Percentiles rank a stretch among this genome's conserved stretches.
phyloP scores from a whole-genome alignment of 345 rosid species.

The Arabidopsis arenosa region DNA sequence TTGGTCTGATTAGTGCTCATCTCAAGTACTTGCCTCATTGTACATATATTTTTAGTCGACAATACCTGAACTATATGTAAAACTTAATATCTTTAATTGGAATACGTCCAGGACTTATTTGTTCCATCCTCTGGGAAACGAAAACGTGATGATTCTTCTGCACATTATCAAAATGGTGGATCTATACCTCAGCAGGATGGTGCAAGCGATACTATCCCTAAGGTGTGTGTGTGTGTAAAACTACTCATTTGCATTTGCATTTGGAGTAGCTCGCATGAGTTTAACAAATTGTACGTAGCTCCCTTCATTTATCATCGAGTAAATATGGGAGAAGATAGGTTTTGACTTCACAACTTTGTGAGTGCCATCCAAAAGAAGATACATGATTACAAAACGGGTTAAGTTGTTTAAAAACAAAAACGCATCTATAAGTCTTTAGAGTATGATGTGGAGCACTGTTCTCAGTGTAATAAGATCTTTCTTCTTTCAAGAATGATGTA shows the following conservation, averaged over 20 bases:
- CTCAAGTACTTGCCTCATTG: conserved; percentile 13
- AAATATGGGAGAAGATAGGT: neutral
- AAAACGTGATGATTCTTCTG: conserved; percentile 83
- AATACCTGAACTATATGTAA: conserved; percentile 12
- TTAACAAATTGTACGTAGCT: conserved; percentile 2
- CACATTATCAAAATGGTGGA: conserved; percentile 79
- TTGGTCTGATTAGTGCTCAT: conserved; percentile 17
- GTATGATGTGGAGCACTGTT: neutral
- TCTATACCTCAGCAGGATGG: conserved; percentile 98
- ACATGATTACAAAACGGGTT: neutral
- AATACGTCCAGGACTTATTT: conserved; percentile 81
- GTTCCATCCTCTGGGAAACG: conserved; percentile 78
- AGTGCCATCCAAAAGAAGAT: neutral
- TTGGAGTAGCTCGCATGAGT: neutral
- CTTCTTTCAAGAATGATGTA: neutral
- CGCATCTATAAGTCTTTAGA: neutral
- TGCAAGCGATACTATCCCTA: conserved; percentile 64
- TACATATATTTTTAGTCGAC: conserved; percentile 5
- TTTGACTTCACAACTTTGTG: conserved; percentile 3
- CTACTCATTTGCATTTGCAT: conserved; percentile 18
- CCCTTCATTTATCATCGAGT: neutral
- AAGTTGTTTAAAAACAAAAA: neutral
- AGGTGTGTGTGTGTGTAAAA: conserved; percentile 54
- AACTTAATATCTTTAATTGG: conserved; percentile 33
- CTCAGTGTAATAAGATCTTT: neutral